phyloP scores from a whole-genome alignment of 371 early-diverging fungal genomes.

The Sporodiniella umbellata region DNA sequence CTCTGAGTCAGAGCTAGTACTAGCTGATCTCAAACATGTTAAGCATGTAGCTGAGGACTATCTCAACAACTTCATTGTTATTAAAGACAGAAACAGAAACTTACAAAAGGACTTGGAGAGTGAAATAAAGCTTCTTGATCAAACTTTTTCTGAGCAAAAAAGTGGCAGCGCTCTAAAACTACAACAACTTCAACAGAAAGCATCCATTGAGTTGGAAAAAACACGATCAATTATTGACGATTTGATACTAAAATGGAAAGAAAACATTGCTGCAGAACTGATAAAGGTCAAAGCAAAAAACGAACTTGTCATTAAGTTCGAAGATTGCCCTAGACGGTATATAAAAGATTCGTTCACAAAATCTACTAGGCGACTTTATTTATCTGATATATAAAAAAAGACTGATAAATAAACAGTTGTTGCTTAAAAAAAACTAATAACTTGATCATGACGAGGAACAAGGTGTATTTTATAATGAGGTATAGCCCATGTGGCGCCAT shows the following conservation, averaged over 20 bases:
- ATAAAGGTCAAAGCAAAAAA: background rate
- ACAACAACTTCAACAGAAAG: background rate
- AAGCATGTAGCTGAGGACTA: background rate
- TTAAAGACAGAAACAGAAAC: background rate
- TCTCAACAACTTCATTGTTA: background rate
- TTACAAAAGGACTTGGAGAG: background rate
- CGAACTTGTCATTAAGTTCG: background rate
- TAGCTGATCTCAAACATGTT: background rate
- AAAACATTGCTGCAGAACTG: background rate
- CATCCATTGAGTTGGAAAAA: background rate
- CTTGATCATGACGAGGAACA: conserved; percentile 25
- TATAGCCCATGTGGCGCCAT: conserved; percentile 26
- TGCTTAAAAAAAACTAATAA: conserved; percentile 3
- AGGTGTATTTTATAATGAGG: conserved; percentile 23
- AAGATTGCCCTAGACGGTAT: background rate
- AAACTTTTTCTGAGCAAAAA: background rate
- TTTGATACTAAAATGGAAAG: background rate
- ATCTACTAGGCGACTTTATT: background rate
- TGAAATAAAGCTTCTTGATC: background rate
- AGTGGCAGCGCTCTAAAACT: background rate
- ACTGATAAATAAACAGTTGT: background rate
- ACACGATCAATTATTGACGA: background rate
- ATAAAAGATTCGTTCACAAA: background rate
- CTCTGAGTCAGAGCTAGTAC: background rate
- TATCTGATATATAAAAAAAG: background rate